phyloP scores from a whole-genome alignment of 148 eudicot genomes.

The Rhododendron ovatum region DNA sequence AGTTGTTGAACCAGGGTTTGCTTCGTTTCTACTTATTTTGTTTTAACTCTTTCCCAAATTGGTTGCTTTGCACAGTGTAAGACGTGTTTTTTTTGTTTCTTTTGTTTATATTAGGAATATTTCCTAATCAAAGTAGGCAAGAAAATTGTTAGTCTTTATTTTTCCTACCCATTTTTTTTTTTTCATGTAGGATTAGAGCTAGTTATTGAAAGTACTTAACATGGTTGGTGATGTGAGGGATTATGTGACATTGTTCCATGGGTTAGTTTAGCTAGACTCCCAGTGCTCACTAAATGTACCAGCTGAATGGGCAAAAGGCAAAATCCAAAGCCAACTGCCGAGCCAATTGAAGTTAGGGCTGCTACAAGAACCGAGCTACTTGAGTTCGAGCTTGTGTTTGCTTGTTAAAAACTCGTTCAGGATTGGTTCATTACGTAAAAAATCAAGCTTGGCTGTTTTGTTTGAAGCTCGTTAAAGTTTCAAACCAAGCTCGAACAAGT shows the following conservation, averaged over 20 bases:
- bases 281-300: neutral
- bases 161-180: neutral
- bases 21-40: neutral
- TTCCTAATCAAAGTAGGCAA: neutral
- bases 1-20: conserved; percentile 73
- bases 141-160: neutral
- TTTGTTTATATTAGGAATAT: neutral
- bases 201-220: neutral
- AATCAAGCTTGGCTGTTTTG: neutral
- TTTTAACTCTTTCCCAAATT: neutral
- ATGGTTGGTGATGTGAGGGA: neutral
- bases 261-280: neutral
- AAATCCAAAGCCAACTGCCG: neutral
- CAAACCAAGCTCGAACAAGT: neutral
- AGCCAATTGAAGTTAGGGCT: neutral
- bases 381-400: neutral
- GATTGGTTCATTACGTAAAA: neutral
- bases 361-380: neutral
- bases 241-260: neutral
- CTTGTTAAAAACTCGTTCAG: neutral
- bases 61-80: neutral
- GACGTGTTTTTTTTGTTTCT: neutral
- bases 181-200: neutral
- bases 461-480: neutral
- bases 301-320: neutral